A percentile compares a stretch with the other conserved stretches of the same genome.
phyloP scores from a whole-genome alignment of 495 filamentous ascomycete species.

The Daldinia bambusicola region DNA sequence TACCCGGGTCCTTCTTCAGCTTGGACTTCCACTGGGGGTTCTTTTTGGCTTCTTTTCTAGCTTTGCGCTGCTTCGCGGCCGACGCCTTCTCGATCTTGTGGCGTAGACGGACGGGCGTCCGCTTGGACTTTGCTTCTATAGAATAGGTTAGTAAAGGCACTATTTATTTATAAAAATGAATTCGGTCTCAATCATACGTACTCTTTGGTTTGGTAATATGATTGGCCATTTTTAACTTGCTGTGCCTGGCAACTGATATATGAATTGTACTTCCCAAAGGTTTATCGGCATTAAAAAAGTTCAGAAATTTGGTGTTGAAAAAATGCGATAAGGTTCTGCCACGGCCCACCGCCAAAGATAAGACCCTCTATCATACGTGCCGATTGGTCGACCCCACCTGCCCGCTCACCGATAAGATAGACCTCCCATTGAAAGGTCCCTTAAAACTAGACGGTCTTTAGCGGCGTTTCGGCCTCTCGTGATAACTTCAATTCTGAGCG shows the following conservation, averaged over 20 bases:
- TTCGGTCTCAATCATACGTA: slow-evolving; percentile 43
- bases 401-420: slow-evolving; percentile 31
- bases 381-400: slow-evolving; percentile 38
- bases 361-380: slow-evolving; percentile 25
- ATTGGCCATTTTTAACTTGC: slow-evolving; percentile 52
- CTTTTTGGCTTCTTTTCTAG: slow-evolving; percentile 88
- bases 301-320: slow-evolving; percentile 37
- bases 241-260: slow-evolving; percentile 16
- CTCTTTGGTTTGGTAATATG: slow-evolving; percentile 65
- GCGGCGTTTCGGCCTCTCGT: slow-evolving; percentile 24
- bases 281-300: slow-evolving; percentile 38
- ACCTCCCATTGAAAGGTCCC: slow-evolving; percentile 14
- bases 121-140: slow-evolving; percentile 93
- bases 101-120: slow-evolving; percentile 83
- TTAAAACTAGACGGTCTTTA: slow-evolving; percentile 24
- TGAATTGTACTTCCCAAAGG: background rate
- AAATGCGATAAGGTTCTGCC: slow-evolving; percentile 49
- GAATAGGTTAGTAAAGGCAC: slow-evolving; percentile 21
- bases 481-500: slow-evolving; percentile 29
- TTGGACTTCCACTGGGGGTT: slow-evolving; percentile 95
- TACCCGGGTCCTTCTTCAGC: slow-evolving; percentile 95
- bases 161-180: background rate
- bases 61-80: slow-evolving; percentile 88
- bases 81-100: slow-evolving; percentile 97
- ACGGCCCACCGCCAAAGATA: slow-evolving; percentile 52